A percentile compares a stretch with the other conserved stretches of the same genome.
These are phyloP conservation scores for Hypoxylon sp. DNA, from an alignment of 2,329 filamentous ascomycete species.

Conservation along the genomic window DNA sequence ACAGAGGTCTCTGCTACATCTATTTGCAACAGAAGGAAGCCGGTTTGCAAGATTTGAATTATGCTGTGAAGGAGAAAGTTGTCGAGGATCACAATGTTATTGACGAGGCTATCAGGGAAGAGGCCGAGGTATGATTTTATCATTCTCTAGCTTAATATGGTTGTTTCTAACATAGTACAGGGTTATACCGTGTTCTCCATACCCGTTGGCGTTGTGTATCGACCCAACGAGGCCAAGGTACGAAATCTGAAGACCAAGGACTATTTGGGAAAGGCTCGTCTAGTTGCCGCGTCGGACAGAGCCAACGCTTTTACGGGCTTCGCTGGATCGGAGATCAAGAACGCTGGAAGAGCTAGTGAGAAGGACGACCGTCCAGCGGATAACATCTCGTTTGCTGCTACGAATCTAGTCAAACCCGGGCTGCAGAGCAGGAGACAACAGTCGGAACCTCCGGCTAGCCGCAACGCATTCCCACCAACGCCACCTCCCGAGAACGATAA, in stretches of 20 bases:
- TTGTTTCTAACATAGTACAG: constrained; percentile 62
- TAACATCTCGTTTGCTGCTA: constrained; percentile 90
- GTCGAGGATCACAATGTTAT: constrained; percentile 98
- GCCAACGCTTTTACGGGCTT: constrained; percentile 87
- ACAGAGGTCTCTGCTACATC: constrained; percentile 96
- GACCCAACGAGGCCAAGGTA: constrained; percentile 97
- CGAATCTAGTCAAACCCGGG: constrained; percentile 91
- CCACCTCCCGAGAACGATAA: constrained; percentile 92
- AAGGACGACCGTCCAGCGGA: constrained; percentile 87
- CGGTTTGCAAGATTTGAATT: constrained; percentile 91
- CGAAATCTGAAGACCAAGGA: constrained; percentile 98
- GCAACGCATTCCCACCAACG: constrained; percentile 96
- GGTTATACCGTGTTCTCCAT: constrained; percentile 99
- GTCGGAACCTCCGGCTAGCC: constrained; percentile 83
- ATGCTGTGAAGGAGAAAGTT: constrained; percentile 94
- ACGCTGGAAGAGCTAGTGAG: constrained; percentile 68
- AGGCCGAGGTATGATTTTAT: constrained; percentile 79
- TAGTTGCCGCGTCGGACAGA: constrained; percentile 89
- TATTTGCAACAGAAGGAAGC: constrained; percentile 93
- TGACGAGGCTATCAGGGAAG: constrained; percentile 93
- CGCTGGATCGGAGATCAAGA: constrained; percentile 83
- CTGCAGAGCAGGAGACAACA: constrained; percentile 85
- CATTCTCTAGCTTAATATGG: not conserved
- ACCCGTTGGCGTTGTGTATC: constrained; percentile 93
- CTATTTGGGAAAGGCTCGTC: constrained; percentile 94